These are phyloP conservation scores for Tulasnella sp. DNA, from an alignment of 768 basidiomycete species.

Conservation along the genomic window DNA sequence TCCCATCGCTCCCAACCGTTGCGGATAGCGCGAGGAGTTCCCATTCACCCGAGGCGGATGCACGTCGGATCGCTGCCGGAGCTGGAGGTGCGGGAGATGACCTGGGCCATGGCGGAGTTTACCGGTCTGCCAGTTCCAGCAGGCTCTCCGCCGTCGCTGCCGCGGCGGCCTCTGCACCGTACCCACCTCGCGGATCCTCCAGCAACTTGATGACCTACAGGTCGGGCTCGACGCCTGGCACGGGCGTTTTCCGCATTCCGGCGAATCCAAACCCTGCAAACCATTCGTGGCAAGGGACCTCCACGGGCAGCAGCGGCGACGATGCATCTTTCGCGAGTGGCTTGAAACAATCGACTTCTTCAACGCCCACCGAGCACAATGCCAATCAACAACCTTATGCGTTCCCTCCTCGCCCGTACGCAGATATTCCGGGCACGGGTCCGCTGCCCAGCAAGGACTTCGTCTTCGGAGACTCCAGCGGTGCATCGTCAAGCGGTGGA, in stretches of 20 bases:
- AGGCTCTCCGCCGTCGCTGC: background rate
- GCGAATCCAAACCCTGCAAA: background rate
- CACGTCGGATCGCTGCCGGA: background rate
- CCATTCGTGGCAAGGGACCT: background rate
- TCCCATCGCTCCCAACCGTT: slow-evolving; percentile 1
- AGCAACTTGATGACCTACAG: background rate
- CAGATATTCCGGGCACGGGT: slow-evolving; percentile 8
- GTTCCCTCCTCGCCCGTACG: slow-evolving; percentile 2
- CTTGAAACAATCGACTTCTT: slow-evolving; percentile 6
- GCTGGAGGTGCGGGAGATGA: background rate
- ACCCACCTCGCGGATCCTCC: background rate
- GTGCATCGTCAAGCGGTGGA: background rate
- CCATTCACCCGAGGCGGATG: background rate
- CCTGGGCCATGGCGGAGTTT: slow-evolving; percentile 5
- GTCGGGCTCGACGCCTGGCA: slow-evolving; percentile 11
- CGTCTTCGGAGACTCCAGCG: slow-evolving; percentile 12
- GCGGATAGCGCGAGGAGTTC: background rate
- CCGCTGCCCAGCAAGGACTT: slow-evolving; percentile 17
- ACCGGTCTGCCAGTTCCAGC: slow-evolving; percentile 2
- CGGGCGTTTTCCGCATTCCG: slow-evolving; percentile 9
- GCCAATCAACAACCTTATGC: slow-evolving; percentile 2
- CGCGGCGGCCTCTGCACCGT: background rate
- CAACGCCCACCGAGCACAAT: background rate
- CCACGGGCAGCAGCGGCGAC: background rate
- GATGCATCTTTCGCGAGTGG: background rate